These are phyloP conservation scores for Dalbergia cultrata DNA, from an alignment of 306 rosid genomes.

Conservation along the genomic window DNA sequence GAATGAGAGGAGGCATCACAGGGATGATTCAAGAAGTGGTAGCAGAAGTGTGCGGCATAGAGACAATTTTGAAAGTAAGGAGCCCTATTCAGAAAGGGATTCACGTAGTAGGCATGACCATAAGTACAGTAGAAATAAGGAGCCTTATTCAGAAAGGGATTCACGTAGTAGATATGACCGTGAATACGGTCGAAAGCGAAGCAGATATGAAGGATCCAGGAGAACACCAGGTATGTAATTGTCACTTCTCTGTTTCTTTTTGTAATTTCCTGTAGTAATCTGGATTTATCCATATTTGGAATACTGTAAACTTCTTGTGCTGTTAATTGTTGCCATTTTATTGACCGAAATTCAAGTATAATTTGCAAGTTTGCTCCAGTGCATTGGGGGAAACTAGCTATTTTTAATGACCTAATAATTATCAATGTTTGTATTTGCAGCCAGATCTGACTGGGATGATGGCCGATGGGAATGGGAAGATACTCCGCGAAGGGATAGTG, in stretches of 20 bases:
- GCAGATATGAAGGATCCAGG: conserved; percentile 78
- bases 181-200: conserved; percentile 67
- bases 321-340: conserved; percentile 18
- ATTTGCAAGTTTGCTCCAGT: conserved; percentile 19
- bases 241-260: conserved; percentile 5
- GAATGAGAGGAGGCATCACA: conserved; percentile 65
- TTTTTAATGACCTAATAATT: conserved; percentile 32
- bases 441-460: conserved; percentile 95
- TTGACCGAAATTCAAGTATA: conserved; percentile 23
- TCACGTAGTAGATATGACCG: conserved; percentile 66
- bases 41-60: conserved; percentile 58
- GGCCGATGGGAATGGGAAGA: conserved; percentile 99
- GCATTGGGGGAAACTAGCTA: conserved; percentile 34
- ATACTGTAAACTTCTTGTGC: conserved; percentile 31
- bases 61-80: conserved; percentile 54
- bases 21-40: conserved; percentile 64
- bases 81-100: conserved; percentile 67
- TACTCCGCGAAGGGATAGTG: conserved; percentile 78
- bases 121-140: conserved; percentile 67
- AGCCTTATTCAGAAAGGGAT: conserved; percentile 67
- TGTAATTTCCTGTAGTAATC: conserved; percentile 28
- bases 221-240: conserved; percentile 76
- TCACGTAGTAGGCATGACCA: conserved; percentile 66
- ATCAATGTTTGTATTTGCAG: conserved; percentile 51
- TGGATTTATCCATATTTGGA: conserved; percentile 6